These are phyloP conservation scores for Hemisphaericaspora lyxosophila DNA, from an alignment of 1,139 yeast species.

Conservation along the genomic window DNA sequence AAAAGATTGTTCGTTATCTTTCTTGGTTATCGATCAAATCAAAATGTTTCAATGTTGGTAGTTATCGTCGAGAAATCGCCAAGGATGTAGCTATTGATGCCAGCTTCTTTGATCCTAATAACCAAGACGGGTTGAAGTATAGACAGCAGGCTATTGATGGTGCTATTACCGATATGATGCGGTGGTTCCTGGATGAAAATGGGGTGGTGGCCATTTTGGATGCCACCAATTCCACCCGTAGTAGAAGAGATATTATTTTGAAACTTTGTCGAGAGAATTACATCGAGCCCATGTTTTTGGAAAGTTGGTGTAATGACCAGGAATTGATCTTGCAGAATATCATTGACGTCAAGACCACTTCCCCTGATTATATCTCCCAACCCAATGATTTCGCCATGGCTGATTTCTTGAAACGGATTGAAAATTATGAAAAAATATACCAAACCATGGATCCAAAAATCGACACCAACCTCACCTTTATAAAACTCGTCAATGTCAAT, in stretches of 20 bases:
- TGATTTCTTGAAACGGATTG: conserved; percentile 74
- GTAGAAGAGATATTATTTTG: conserved; percentile 66
- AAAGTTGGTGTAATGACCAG: conserved; percentile 85
- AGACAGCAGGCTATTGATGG: conserved; percentile 68
- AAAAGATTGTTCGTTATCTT: conserved; percentile 80
- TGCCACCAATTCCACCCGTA: conserved; percentile 74
- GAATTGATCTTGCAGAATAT: conserved; percentile 77
- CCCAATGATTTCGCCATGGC: conserved; percentile 70
- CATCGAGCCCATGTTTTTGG: conserved; percentile 89
- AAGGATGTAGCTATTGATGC: conserved; percentile 47
- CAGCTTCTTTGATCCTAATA: conserved; percentile 72
- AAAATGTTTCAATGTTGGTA: conserved; percentile 86
- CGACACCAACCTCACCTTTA: conserved; percentile 74
- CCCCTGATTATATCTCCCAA: conserved; percentile 79
- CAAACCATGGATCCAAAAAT: conserved; percentile 61
- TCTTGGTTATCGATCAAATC: conserved; percentile 90
- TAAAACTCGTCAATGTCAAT: conserved; percentile 83
- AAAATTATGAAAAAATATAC: conserved; percentile 69
- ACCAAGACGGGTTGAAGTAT: conserved; percentile 59
- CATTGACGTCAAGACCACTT: conserved; percentile 78
- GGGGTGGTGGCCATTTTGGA: conserved; percentile 93
- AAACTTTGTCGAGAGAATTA: conserved; percentile 61
- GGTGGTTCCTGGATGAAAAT: conserved; percentile 77
- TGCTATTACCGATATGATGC: conserved; percentile 82
- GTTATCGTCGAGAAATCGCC: conserved; percentile 64